These are phyloP conservation scores for Pythium phragmitis DNA, from an alignment of 352 stramenopile species.

Conservation along the genomic window DNA sequence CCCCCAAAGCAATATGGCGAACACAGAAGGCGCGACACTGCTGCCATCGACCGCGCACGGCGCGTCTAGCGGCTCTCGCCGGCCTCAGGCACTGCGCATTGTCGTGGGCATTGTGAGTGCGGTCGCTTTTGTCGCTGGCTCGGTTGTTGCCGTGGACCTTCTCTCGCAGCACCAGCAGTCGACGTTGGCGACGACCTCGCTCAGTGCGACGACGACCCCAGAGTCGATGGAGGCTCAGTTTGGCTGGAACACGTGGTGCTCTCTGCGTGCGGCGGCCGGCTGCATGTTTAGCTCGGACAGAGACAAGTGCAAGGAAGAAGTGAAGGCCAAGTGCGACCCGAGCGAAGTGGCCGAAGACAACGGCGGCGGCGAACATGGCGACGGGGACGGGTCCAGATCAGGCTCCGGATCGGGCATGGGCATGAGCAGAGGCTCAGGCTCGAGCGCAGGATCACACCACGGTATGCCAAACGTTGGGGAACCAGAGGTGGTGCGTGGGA, in stretches of 20 bases:
- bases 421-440: neutral
- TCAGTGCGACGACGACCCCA: neutral
- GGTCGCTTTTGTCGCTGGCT: constrained; percentile 21
- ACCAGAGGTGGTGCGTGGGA: neutral
- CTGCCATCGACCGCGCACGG: constrained; percentile 13
- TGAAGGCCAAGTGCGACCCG: constrained; percentile 20
- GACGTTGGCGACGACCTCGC: constrained; percentile 4
- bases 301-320: constrained; percentile 32
- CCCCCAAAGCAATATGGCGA: constrained; percentile 1
- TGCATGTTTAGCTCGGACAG: constrained; percentile 35
- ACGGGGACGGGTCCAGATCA: neutral
- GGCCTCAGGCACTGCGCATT: constrained; percentile 14
- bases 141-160: constrained; percentile 30
- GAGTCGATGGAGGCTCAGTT: constrained; percentile 27
- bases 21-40: constrained; percentile 14
- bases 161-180: constrained; percentile 10
- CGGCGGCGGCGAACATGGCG: constrained; percentile 2
- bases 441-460: constrained; percentile 6
- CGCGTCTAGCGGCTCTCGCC: neutral
- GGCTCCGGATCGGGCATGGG: constrained; percentile 1
- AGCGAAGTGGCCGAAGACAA: neutral
- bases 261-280: constrained; percentile 16
- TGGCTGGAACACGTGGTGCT: constrained; percentile 32
- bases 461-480: constrained; percentile 4
- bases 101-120: constrained; percentile 21